Percentiles rank a stretch among this genome's conserved stretches.
Evolutionary conservation across 2,329 filamentous ascomycete genomes (phyloP).

Genomic region (Fusarium longipes): DNA sequence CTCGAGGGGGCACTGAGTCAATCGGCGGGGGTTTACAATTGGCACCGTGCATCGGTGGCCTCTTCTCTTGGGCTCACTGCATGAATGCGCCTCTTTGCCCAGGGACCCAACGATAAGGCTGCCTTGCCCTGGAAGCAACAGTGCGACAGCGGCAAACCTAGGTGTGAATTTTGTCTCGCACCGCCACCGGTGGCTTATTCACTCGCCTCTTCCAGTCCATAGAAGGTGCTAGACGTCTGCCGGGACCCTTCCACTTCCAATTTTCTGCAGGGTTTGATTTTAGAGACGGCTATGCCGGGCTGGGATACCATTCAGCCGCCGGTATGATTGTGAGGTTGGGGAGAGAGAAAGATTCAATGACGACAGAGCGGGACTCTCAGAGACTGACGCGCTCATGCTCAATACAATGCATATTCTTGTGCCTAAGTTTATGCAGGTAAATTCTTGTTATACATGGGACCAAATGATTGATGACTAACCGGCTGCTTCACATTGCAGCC

Average conservation of each 20-base stretch:
- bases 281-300: conserved; percentile 12
- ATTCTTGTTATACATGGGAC: neutral
- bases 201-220: conserved; percentile 29
- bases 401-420: neutral
- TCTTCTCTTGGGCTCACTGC: conserved; percentile 7
- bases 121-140: conserved; percentile 17
- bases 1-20: conserved; percentile 51
- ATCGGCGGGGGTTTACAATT: conserved; percentile 49
- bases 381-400: conserved; percentile 25
- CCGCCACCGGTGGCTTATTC: conserved; percentile 41
- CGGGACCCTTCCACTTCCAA: conserved; percentile 15
- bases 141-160: neutral
- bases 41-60: conserved; percentile 39
- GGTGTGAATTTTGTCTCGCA: conserved; percentile 25
- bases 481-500: neutral
- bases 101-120: conserved; percentile 19
- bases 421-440: neutral
- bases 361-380: conserved; percentile 35
- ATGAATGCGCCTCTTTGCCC: conserved; percentile 24
- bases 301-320: conserved; percentile 9
- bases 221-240: conserved; percentile 49
- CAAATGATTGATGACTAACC: conserved; percentile 39
- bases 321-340: conserved; percentile 22
- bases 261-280: neutral
- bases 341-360: conserved; percentile 20